Evolutionary conservation across 139 green algal genomes (phyloP).

Genomic region (Volvox africanus): DNA sequence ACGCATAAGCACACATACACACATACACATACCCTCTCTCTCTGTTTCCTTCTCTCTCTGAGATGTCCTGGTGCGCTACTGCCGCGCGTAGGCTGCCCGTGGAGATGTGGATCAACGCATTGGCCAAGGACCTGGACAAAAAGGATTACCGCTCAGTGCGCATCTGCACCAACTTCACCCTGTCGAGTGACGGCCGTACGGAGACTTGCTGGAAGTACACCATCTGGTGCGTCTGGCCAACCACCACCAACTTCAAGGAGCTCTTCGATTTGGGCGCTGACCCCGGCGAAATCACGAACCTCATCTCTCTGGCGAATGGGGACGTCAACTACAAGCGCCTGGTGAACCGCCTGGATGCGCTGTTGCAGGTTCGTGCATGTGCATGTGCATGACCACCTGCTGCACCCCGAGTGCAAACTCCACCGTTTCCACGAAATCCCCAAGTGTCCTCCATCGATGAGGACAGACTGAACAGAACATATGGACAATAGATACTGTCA

Average conservation of each 20-base stretch:
- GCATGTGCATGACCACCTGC: too few relatives aligned
- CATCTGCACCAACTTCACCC: slow-evolving; percentile 48
- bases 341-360: slow-evolving; percentile 41
- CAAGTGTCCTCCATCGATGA: too few relatives aligned
- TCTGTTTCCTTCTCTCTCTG: neutral
- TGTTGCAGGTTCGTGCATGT: slow-evolving; percentile 18
- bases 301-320: neutral
- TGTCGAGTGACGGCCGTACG: neutral
- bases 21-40: neutral
- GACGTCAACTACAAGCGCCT: slow-evolving; percentile 3
- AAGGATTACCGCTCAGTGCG: slow-evolving; percentile 55
- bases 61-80: too few relatives aligned
- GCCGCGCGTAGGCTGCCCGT: slow-evolving; percentile 28
- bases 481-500: too few relatives aligned
- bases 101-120: slow-evolving; percentile 51
- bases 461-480: too few relatives aligned
- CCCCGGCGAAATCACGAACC: slow-evolving; percentile 42
- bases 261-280: slow-evolving; percentile 48
- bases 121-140: neutral
- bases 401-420: too few relatives aligned
- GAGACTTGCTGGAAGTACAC: slow-evolving; percentile 56
- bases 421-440: too few relatives aligned
- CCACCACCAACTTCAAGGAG: slow-evolving; percentile 45
- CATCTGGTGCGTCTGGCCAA: slow-evolving; percentile 47
- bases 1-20: too few relatives aligned